These are phyloP conservation scores for Ochetophila trinervis DNA, from an alignment of 306 rosid genomes.

Conservation along the genomic window DNA sequence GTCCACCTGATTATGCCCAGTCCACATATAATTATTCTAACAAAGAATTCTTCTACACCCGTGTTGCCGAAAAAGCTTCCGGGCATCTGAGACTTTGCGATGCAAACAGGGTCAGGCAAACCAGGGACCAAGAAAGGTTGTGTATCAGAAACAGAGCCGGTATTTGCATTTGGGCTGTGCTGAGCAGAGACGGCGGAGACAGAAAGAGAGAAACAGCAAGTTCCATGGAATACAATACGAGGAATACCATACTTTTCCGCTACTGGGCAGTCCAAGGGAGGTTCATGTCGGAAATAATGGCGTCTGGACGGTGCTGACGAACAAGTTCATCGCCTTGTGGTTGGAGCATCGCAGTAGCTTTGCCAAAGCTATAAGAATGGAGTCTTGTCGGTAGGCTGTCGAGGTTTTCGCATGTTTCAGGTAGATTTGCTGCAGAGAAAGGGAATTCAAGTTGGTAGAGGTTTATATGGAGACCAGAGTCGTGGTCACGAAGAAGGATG, in stretches of 20 bases:
- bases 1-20: too few species aligned
- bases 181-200: not conserved
- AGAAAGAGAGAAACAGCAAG: slow-evolving; percentile 16
- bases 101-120: slow-evolving; percentile 12
- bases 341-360: slow-evolving; percentile 9
- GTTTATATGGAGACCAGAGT: not conserved
- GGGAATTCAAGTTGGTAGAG: not conserved
- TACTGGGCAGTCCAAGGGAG: slow-evolving; percentile 12
- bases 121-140: slow-evolving; percentile 3
- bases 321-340: slow-evolving; percentile 14
- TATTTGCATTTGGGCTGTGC: not conserved
- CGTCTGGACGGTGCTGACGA: slow-evolving; percentile 1
- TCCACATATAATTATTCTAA: too few species aligned
- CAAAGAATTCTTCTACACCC: not conserved
- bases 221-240: slow-evolving; percentile 8
- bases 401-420: slow-evolving; percentile 33
- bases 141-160: slow-evolving; percentile 14
- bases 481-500: not conserved
- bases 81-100: not conserved
- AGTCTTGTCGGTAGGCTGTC: not conserved
- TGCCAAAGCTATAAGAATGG: not conserved
- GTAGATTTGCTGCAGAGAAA: slow-evolving; percentile 20
- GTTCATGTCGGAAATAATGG: not conserved
- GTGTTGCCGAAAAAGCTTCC: not conserved
- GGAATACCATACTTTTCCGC: slow-evolving; percentile 21